Percentiles rank a stretch among this genome's conserved stretches.
Evolutionary conservation across 257 asterid genomes (phyloP).

Genomic region (Gentiana macrophylla): DNA sequence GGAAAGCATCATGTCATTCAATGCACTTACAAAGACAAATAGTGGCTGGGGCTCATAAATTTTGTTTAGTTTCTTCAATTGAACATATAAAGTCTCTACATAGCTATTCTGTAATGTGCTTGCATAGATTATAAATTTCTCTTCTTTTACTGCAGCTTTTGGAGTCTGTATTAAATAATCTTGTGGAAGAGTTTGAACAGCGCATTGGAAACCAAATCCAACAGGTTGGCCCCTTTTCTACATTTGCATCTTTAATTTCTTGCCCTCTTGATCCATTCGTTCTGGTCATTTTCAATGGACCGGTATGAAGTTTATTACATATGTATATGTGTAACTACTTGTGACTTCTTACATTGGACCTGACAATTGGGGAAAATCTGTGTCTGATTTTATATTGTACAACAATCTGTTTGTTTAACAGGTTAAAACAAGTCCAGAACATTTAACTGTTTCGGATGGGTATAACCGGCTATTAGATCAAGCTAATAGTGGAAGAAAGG

Average conservation of each 20-base stretch:
- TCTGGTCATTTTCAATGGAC: background rate
- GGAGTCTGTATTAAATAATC: constrained; percentile 78
- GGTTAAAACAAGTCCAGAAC: constrained; percentile 37
- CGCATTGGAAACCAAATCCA: constrained; percentile 54
- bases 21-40: too few species aligned
- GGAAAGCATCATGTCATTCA: too few species aligned
- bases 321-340: background rate
- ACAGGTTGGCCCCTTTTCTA: constrained; percentile 27
- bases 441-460: constrained; percentile 29
- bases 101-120: too few species aligned
- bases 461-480: constrained; percentile 23
- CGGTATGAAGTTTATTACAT: background rate
- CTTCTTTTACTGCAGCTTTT: constrained; percentile 54
- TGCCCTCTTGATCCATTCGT: background rate
- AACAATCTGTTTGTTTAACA: constrained; percentile 16
- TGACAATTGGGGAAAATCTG: background rate
- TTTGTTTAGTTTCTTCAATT: background rate
- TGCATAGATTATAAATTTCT: background rate
- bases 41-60: background rate
- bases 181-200: constrained; percentile 79
- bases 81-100: too few species aligned
- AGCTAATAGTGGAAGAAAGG: constrained; percentile 34
- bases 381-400: constrained; percentile 4
- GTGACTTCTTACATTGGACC: background rate
- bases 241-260: background rate